phyloP scores from a whole-genome alignment of 1,284 basidiomycete species.

The Sutorius eximius region DNA sequence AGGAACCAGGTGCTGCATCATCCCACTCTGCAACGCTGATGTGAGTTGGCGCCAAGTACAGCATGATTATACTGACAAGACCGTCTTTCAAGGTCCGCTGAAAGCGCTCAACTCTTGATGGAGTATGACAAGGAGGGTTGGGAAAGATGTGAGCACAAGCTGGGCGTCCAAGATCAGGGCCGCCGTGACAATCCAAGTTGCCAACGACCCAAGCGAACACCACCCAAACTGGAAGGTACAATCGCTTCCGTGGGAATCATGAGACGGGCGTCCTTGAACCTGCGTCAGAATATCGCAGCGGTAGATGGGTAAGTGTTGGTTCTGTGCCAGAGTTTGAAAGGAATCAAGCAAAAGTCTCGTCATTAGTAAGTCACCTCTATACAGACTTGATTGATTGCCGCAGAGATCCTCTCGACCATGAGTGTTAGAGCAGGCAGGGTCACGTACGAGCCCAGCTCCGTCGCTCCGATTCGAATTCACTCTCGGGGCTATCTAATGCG shows the following conservation, averaged over 20 bases:
- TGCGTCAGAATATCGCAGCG: no score
- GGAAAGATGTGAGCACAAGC: background rate
- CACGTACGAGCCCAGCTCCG: background rate
- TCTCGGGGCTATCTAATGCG: background rate
- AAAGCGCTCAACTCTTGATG: background rate
- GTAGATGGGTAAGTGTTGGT: background rate
- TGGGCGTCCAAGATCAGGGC: background rate
- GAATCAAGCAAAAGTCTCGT: background rate
- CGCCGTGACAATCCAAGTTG: background rate
- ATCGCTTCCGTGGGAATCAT: constrained; percentile 6
- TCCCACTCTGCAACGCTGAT: constrained; percentile 17
- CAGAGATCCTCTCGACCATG: background rate
- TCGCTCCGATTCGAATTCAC: background rate
- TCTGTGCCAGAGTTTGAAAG: background rate
- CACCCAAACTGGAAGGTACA: constrained; percentile 13
- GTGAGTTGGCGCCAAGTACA: constrained; percentile 22
- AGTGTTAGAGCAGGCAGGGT: background rate
- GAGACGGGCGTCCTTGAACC: no score
- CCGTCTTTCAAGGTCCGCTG: constrained; percentile 20
- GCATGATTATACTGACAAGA: constrained; percentile 23
- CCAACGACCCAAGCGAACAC: constrained; percentile 2
- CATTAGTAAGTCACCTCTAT: background rate
- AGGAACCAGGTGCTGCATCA: constrained; percentile 25
- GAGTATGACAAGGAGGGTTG: background rate
- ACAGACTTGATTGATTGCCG: background rate